Evolutionary conservation across 2,329 filamentous ascomycete species (phyloP), one percentile per base, ranked within the genome.

Genomic region (Scytalidium lignicola): DNA sequence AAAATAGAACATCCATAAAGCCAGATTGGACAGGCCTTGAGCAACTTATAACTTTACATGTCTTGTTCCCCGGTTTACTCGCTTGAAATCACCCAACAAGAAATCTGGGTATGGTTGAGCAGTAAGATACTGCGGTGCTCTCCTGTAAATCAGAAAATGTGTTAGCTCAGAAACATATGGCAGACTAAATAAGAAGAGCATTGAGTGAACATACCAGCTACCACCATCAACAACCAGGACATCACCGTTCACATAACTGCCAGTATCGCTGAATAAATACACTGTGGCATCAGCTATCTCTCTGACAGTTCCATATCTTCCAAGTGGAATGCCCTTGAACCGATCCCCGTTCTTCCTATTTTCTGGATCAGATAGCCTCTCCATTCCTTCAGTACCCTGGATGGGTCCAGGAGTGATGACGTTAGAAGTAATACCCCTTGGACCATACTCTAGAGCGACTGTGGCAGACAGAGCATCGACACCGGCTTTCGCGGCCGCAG

Each of bases 241-340:
- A 57, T 90, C 84, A 1, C 90, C 93, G 57, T 88, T 96, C 43
- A 97, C 82, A 66, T 88, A 96, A 64, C 85, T 90, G 1, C 85
- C 92, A 0, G 89, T 83, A 42, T 95, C 88, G 42, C 86, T 88
- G 64, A 96, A 93, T 48, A 97, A 67, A 61, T 84, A 99, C 0
- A 97, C 80, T 0, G 92, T 96, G 1, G 92, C 88, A 67, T 99
- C 92, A 0, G 90, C 87, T 61, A 99, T 90, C 63, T 99, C 92
- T 56, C 86, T 86, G 21, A 95, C 82, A 1, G 80, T 80, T 6
- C 92, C 93, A 67, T 83, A 82, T 49, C 91, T 77, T 1, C 90
- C 90, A 2, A 84, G 70, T 0, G 93, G 93, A 32, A 95, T 78
- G 8, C 65, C 62, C 55, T 69, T 72, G 3, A 56, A 58, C 5